These are phyloP conservation scores for Pholiota microspora DNA, from an alignment of 768 basidiomycete species.

Conservation along the genomic window DNA sequence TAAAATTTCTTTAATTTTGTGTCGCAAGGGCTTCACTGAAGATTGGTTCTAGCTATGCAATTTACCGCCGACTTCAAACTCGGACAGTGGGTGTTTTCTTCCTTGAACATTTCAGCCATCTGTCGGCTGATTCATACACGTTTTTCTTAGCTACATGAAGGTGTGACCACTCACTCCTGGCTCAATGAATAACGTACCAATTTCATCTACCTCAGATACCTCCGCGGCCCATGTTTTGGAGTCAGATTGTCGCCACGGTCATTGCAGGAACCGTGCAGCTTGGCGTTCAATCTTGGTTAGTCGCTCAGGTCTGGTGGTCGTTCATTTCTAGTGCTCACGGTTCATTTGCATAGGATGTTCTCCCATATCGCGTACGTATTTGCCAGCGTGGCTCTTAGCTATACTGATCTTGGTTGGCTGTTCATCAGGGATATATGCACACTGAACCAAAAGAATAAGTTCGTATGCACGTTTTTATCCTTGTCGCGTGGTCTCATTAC, in stretches of 20 bases:
- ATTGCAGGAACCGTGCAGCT: constrained; percentile 68
- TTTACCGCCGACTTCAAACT: constrained; percentile 77
- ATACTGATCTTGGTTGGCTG: background rate
- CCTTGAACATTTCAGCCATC: background rate
- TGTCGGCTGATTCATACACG: background rate
- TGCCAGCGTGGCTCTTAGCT: background rate
- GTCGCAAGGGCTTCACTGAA: no score
- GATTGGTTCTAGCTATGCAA: constrained; percentile 56
- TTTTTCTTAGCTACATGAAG: constrained; percentile 26
- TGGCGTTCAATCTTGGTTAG: constrained; percentile 61
- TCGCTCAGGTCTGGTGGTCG: background rate
- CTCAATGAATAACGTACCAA: background rate
- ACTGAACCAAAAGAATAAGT: constrained; percentile 41
- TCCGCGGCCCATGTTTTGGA: constrained; percentile 65
- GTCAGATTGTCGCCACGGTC: constrained; percentile 60
- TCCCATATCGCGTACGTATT: constrained; percentile 47
- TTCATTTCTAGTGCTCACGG: background rate
- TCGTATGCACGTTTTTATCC: constrained; percentile 7
- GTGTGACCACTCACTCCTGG: constrained; percentile 7
- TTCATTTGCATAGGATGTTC: constrained; percentile 49
- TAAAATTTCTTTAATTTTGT: background rate
- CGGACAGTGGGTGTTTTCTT: constrained; percentile 57
- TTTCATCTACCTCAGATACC: constrained; percentile 39
- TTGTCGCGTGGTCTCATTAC: background rate
- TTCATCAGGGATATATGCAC: constrained; percentile 45